Evolutionary conservation across 2,329 filamentous ascomycete genomes (phyloP), one percentile per base, ranked within the genome.

Genomic region (Stagonosporopsis vannaccii): DNA sequence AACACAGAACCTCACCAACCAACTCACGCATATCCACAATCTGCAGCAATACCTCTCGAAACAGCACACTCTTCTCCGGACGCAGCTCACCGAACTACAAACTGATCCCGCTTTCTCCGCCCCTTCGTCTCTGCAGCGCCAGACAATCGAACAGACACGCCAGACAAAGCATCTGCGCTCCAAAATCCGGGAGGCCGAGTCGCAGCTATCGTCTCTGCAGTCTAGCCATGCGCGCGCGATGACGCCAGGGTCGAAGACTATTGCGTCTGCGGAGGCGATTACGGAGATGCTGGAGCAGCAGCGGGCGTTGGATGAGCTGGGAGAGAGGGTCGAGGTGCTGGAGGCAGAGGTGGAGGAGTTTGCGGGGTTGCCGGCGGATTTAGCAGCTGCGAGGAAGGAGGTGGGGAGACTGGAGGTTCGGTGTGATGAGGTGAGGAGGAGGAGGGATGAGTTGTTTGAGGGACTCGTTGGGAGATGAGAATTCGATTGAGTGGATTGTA

Each of bases 371-470:
- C 90, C 92, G 1, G 87, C 87, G 6, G 87, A 96, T 68, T 77
- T 84, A 8, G 83, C 87, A 43, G 82, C 85, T 42, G 92, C 92
- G 32, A 84, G 88, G 63, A 77, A 80, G n/a, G 87, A 91, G 71
- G 81, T 97, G 25, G 89, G 90, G 61, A 79, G 81, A 26, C 76
- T 92, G 39, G 84, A 90, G 57, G 77, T 79, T 2, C 86, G 92
- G 67, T 78, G 96, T 41, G 81, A 83, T 35, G 77, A 78, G 9
- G 76, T 91, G 47, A 87, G 83, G 25, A 81, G 81, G 61, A 81
- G 82, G 63, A 84, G 92, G 50, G 91, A 97, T 72, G 82, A 79
- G 26, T 80, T 91, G 51, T 96, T 96, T 71, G 91, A 94, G 70
- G 84, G 82, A 2, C 72, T 95, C 42, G 86, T 91, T 2, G 85